Evolutionary conservation across 768 basidiomycete species (phyloP).

Genomic region (Pulveroboletus ravenelii): DNA sequence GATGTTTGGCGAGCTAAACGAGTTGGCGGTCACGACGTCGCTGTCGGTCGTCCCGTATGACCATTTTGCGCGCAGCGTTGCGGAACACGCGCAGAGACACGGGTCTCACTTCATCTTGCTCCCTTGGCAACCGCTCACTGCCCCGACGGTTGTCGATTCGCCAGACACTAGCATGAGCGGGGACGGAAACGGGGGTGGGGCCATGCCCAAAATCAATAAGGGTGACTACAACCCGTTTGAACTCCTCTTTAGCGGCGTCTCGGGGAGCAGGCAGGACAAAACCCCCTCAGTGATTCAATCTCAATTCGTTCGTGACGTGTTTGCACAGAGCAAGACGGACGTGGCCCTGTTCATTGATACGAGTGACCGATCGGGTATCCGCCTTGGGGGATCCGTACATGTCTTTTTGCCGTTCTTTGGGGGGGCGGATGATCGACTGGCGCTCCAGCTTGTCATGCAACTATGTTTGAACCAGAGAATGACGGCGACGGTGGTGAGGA

Average conservation of each 20-base stretch:
- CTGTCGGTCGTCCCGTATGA: slow-evolving; percentile 76
- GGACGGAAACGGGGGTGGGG: background rate
- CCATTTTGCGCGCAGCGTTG: slow-evolving; percentile 64
- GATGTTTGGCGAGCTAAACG: slow-evolving; percentile 71
- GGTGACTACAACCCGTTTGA: slow-evolving; percentile 64
- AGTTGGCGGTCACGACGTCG: slow-evolving; percentile 57
- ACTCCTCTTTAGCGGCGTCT: slow-evolving; percentile 42
- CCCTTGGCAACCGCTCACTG: slow-evolving; percentile 64
- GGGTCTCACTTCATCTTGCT: slow-evolving; percentile 73
- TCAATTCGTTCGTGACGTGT: slow-evolving; percentile 79
- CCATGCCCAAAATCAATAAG: slow-evolving; percentile 13
- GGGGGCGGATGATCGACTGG: slow-evolving; percentile 88
- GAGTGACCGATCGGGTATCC: slow-evolving; percentile 30
- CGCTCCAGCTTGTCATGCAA: slow-evolving; percentile 80
- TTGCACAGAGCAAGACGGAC: slow-evolving; percentile 64
- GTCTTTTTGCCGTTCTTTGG: slow-evolving; percentile 91
- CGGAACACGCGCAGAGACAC: slow-evolving; percentile 56
- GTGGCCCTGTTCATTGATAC: slow-evolving; percentile 83
- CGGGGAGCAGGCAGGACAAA: slow-evolving; percentile 28
- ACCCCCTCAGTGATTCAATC: slow-evolving; percentile 61
- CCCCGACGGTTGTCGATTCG: slow-evolving; percentile 1
- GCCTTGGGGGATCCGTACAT: slow-evolving; percentile 43
- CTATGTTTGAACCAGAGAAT: slow-evolving; percentile 66
- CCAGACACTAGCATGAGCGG: background rate
- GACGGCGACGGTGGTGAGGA: slow-evolving; percentile 69